A percentile compares a stretch with the other conserved stretches of the same genome.
These are phyloP conservation scores for Colletotrichum melonis DNA, from an alignment of 2,329 filamentous ascomycete genomes.

Conservation along the genomic window DNA sequence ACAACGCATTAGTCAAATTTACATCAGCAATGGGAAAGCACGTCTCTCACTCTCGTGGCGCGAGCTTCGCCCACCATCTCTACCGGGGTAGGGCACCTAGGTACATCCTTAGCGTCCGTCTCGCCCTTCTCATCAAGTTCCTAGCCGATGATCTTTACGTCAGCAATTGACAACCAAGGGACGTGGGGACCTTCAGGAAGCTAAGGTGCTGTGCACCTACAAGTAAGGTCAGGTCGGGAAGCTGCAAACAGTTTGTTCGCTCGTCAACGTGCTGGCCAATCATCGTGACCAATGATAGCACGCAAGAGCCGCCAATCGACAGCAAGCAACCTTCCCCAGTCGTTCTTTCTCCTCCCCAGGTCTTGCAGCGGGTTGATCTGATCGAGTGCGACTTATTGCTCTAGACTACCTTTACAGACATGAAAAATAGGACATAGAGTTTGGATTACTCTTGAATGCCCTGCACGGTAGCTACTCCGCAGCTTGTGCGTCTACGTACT, in stretches of 20 bases:
- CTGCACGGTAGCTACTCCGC: not conserved
- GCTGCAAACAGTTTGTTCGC: conserved; percentile 11
- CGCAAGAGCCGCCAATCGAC: conserved; percentile 13
- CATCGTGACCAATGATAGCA: not conserved
- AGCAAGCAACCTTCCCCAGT: conserved; percentile 1
- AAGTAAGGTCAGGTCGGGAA: not conserved
- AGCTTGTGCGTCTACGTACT: too few species aligned
- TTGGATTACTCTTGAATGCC: not conserved
- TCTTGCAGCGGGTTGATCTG: conserved; percentile 1
- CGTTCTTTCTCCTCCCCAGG: not conserved
- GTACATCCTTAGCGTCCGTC: not conserved
- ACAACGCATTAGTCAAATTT: conserved; percentile 42
- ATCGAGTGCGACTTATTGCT: not conserved
- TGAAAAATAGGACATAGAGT: not conserved
- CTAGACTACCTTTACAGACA: not conserved
- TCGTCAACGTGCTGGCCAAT: not conserved
- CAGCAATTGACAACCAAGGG: not conserved
- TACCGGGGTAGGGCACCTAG: not conserved
- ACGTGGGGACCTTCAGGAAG: not conserved
- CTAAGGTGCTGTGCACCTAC: too few species aligned
- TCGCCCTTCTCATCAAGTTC: not conserved
- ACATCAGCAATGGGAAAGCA: conserved; percentile 41
- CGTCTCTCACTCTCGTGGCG: not conserved
- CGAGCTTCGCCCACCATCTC: not conserved
- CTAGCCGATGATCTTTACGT: not conserved